phyloP scores from a whole-genome alignment of 495 filamentous ascomycete species.

The Cercophora samala region DNA sequence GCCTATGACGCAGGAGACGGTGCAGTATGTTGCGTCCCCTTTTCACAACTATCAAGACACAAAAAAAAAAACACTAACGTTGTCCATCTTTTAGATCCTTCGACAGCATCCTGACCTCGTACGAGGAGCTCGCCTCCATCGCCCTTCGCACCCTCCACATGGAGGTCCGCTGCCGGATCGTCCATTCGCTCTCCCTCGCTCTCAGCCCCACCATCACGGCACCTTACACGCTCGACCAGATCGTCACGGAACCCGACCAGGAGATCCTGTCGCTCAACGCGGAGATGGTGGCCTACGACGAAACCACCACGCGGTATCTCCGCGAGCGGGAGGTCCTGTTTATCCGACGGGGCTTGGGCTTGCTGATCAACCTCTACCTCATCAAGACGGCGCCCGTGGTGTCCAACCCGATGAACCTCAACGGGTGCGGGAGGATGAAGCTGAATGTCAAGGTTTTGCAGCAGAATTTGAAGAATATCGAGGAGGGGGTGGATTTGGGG shows the following conservation, averaged over 20 bases:
- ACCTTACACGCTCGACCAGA: constrained; percentile 70
- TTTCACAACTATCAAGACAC: no score
- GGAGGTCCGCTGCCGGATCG: constrained; percentile 77
- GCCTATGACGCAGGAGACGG: constrained; percentile 84
- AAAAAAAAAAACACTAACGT: no score
- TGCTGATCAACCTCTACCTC: constrained; percentile 44
- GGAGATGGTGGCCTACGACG: constrained; percentile 79
- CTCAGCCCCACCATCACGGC: constrained; percentile 51
- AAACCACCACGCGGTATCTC: constrained; percentile 68
- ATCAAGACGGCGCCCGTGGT: constrained; percentile 43
- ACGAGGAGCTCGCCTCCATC: constrained; percentile 69
- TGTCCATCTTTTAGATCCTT: constrained; percentile 56
- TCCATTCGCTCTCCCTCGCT: constrained; percentile 60
- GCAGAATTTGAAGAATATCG: constrained; percentile 92
- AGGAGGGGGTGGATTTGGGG: constrained; percentile 64
- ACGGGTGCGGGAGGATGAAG: constrained; percentile 76
- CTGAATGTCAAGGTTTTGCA: constrained; percentile 91
- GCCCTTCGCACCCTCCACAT: constrained; percentile 82
- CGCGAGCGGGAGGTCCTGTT: constrained; percentile 63
- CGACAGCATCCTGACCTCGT: constrained; percentile 76
- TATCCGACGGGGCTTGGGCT: constrained; percentile 65
- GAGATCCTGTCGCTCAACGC: constrained; percentile 73
- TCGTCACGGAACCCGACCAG: constrained; percentile 74
- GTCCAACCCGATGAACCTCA: constrained; percentile 44
- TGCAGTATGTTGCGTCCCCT: constrained; percentile 62